Conservation (phyloP, 2,329 filamentous ascomycete species). For the Dryadomyces sulphureus region DNA sequence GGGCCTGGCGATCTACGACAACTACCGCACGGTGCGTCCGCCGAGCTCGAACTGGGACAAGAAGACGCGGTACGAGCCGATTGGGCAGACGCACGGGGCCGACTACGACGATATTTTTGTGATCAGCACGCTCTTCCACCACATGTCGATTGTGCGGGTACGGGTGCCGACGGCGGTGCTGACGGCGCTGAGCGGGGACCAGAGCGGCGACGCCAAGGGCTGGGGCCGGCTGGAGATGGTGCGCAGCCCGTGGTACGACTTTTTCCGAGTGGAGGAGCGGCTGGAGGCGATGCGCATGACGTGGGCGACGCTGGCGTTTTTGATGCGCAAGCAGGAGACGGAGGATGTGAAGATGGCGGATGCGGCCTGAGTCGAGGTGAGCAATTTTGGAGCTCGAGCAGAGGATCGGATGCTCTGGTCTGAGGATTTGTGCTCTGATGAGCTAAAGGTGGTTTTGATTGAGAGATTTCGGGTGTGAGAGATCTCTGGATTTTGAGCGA, state of each 20-base stretch:
- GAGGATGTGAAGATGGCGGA: background rate
- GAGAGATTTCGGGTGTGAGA: no score
- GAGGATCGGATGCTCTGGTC: no score
- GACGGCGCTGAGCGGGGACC: slow-evolving; percentile 33
- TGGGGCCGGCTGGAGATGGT: slow-evolving; percentile 40
- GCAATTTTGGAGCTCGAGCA: no score
- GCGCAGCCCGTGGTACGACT: slow-evolving; percentile 46
- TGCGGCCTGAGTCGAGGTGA: background rate
- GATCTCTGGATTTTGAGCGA: no score
- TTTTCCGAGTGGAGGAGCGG: slow-evolving; percentile 39
- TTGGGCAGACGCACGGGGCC: slow-evolving; percentile 32
- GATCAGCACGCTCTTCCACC: slow-evolving; percentile 46
- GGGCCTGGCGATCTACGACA: slow-evolving; percentile 44
- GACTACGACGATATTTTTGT: slow-evolving; percentile 47
- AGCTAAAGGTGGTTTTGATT: no score
- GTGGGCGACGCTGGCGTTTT: slow-evolving; percentile 45
- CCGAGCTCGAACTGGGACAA: slow-evolving; percentile 45
- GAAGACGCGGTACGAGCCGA: slow-evolving; percentile 41
- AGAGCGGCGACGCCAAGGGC: slow-evolving; percentile 18
- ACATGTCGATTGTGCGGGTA: slow-evolving; percentile 41
- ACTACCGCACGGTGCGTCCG: slow-evolving; percentile 46
- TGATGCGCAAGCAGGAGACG: slow-evolving; percentile 32
- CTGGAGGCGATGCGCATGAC: slow-evolving; percentile 40
- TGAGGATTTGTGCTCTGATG: no score
- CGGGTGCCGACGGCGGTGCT: slow-evolving; percentile 41